Evolutionary conservation across 495 filamentous ascomycete genomes (phyloP), one percentile per base, ranked within the genome.

Genomic region (Tuber microsphaerosporum): DNA sequence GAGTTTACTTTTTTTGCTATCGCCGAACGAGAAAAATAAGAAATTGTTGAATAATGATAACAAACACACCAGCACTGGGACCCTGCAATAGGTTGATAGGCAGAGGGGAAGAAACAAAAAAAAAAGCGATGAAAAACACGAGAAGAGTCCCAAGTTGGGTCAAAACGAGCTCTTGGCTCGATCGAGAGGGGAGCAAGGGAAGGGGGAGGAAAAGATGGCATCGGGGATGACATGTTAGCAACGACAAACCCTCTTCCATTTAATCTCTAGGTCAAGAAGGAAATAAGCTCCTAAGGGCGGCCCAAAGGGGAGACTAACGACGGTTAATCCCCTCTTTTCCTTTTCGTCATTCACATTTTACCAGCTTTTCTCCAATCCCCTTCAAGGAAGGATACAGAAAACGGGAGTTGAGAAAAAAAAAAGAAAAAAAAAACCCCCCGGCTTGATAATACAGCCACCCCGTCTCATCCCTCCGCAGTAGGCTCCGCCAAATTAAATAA

Each of bases 401-500:
- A 26, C 4, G 48, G 48, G 43, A 34, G 2, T 9, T 9, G 12
- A 56, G 61, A 46, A 20, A 39, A 31, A 20, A 43, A 41, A 69
- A 61, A 61, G 0, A 39, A 69, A 72, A 45, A 41, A 42, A 10
- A 44, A 45, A 74, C 37, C n/a, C 34, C 34, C 34, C n/a, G 20
- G 22, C 16, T 44, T 20, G 74, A 76, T 73, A 71, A 37, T 22
- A 56, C 48, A 48, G 39, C 39, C 44, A 76, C n/a, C 37, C 26
- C 61, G 19, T 45, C 61, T 74, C 37, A 12, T 31, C n/a, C 26
- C 31, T 45, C 26, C 8, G 37, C 41, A 37, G 75, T 19, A 69
- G 20, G 70, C 72, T 14, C 70, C 70, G 44, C 72, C 72, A 51
- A 71, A 43, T 77, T 73, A 81, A 45, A 73, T 44, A 44, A 81